Evolutionary conservation across 2,329 filamentous ascomycete genomes (phyloP).

Genomic region (Venturia carpophila): DNA sequence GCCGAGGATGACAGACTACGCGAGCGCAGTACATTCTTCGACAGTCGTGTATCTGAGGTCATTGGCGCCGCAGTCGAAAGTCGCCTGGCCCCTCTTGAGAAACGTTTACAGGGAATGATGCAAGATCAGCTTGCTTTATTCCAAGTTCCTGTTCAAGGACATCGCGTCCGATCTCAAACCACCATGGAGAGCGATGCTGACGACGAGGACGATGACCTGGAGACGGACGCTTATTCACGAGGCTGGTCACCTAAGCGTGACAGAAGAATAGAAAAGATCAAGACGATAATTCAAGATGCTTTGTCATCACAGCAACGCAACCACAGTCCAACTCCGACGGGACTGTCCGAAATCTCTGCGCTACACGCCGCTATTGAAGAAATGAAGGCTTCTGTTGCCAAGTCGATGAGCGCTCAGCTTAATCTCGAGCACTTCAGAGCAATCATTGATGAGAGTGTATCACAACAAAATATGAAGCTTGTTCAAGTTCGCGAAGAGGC

Average conservation of each 20-base stretch:
- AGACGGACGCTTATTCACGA: constrained; percentile 47
- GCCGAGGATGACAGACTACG: constrained; percentile 78
- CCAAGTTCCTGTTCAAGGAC: constrained; percentile 31
- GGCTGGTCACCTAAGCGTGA: constrained; percentile 73
- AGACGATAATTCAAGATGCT: constrained; percentile 51
- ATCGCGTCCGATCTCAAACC: constrained; percentile 60
- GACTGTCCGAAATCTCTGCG: neutral
- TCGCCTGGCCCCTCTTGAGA: constrained; percentile 72
- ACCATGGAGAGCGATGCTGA: constrained; percentile 80
- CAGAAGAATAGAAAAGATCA: constrained; percentile 73
- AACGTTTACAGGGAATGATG: constrained; percentile 61
- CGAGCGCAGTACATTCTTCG: constrained; percentile 78
- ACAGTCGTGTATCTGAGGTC: constrained; percentile 78
- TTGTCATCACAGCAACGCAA: constrained; percentile 40
- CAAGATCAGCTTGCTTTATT: constrained; percentile 6
- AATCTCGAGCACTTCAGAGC: constrained; percentile 27
- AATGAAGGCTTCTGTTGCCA: constrained; percentile 11
- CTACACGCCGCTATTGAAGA: constrained; percentile 15
- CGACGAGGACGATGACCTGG: constrained; percentile 73
- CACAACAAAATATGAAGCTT: constrained; percentile 22
- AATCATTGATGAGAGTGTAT: constrained; percentile 30
- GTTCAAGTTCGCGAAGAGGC: constrained; percentile 32
- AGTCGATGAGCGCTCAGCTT: neutral
- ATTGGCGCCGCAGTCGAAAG: constrained; percentile 70
- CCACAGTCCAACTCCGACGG: neutral